Evolutionary conservation across 2,329 filamentous ascomycete genomes (phyloP), one percentile per base, ranked within the genome.

Genomic region (Cryphonectria nitschkei): DNA sequence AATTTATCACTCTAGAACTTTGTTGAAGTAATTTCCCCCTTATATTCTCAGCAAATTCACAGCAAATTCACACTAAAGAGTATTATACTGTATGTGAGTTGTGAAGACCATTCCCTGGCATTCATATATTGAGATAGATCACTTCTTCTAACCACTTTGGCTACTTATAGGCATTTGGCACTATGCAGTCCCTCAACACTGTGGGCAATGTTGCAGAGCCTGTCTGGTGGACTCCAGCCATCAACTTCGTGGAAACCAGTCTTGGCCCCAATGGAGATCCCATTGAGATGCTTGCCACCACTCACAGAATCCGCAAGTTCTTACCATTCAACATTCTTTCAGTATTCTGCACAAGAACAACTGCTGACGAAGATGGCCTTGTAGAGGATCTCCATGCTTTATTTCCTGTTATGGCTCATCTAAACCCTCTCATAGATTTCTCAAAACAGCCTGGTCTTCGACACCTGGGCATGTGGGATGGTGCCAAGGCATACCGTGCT

Each of bases 381-480:
- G 6, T 19, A 61, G 58, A 61, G 58, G 58, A 61, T 34, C 34
- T 61, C 32, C n/a, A 34, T n/a, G 32, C 11, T 22, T 19, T 61
- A 3, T 61, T 61, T 39, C 58, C 58, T n/a, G 22, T 14, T 3
- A 34, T 37, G 14, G 32, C 26, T 16, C 54, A 39, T 16, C 39
- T 61, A 16, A 39, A 61, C 19, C 32, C 34, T n/a, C 58, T 37
- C 22, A 37, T 37, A 7, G 34, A 61, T 22, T 61, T 61, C 58
- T 22, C 58, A 9, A 39, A 22, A 39, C 58, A 61, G 3, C 2
- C 58, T 22, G 29, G 19, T 22, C 58, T 61, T 22, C 58, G 58
- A 6, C 58, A 61, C 58, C 34, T 61, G 2, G 16, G 22, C 58
- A 61, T 61, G 58, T 61, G 58, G 58, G 58, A 39, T 39, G 58